Conservation (phyloP, 495 filamentous ascomycete genomes). For the Hyaloscypha variabilis region DNA sequence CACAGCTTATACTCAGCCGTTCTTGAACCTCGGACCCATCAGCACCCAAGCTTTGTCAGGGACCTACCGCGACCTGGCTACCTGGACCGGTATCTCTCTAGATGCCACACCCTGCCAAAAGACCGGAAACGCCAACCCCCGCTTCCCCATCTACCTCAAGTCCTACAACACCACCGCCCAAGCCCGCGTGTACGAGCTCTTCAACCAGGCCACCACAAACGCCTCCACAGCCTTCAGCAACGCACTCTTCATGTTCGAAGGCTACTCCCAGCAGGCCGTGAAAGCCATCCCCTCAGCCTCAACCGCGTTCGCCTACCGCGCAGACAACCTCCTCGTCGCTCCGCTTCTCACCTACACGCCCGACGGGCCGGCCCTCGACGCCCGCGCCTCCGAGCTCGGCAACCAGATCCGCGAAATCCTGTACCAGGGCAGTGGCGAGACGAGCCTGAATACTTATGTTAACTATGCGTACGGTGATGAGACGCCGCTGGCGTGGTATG, state of each 20-base stretch:
- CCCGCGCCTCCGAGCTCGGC: slow-evolving; percentile 39
- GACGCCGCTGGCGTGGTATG: slow-evolving; percentile 47
- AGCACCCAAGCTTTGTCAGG: slow-evolving; percentile 36
- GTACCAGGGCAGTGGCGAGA: slow-evolving; percentile 37
- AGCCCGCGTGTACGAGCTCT: slow-evolving; percentile 43
- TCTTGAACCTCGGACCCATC: slow-evolving; percentile 48
- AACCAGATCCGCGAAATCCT: slow-evolving; percentile 46
- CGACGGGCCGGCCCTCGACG: slow-evolving; percentile 37
- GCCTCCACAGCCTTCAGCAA: slow-evolving; percentile 25
- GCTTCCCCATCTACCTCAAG: slow-evolving; percentile 52
- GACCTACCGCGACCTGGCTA: slow-evolving; percentile 47
- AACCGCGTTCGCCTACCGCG: slow-evolving; percentile 49
- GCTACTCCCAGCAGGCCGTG: slow-evolving; percentile 52
- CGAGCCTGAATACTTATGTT: slow-evolving; percentile 51
- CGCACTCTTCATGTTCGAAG: slow-evolving; percentile 58
- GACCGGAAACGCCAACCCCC: slow-evolving; percentile 45
- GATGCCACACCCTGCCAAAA: slow-evolving; percentile 47
- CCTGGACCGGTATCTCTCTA: slow-evolving; percentile 43
- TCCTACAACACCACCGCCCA: slow-evolving; percentile 48
- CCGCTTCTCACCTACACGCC: slow-evolving; percentile 44
- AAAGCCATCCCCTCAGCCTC: slow-evolving; percentile 35
- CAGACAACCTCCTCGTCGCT: slow-evolving; percentile 46
- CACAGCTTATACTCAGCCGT: slow-evolving; percentile 44
- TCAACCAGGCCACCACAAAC: slow-evolving; percentile 32
- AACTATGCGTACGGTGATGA: slow-evolving; percentile 65